Evolutionary conservation across 305 asterid species (phyloP).

Genomic region (Fraxinus baroniana): DNA sequence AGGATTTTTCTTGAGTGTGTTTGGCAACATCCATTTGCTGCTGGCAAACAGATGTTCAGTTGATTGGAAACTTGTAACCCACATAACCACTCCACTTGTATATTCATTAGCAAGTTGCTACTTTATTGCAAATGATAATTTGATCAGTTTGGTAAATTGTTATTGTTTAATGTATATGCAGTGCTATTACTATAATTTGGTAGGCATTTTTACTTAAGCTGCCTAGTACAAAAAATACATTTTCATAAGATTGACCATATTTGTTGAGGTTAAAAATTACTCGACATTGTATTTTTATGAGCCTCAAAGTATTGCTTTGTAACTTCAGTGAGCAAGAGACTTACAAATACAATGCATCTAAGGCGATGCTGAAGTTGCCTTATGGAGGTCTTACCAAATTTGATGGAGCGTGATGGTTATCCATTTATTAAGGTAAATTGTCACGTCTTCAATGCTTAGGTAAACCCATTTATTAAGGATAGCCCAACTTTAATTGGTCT

Average conservation of each 20-base stretch:
- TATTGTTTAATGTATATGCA: background rate
- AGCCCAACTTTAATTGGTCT: slow-evolving; percentile 21
- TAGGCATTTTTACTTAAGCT: background rate
- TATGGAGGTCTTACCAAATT: background rate
- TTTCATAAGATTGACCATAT: background rate
- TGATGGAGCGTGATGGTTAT: background rate
- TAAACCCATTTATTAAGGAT: too few relatives aligned
- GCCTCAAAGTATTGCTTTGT: background rate
- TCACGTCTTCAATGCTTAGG: background rate
- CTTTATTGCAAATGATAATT: background rate
- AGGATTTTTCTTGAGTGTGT: background rate
- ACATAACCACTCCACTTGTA: background rate
- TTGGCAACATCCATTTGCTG: background rate
- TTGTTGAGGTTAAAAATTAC: background rate
- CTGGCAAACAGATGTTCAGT: background rate
- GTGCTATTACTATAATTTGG: background rate
- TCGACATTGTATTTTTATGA: background rate
- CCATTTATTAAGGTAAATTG: background rate
- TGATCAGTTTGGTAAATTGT: background rate
- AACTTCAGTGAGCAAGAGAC: background rate
- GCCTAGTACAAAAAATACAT: background rate
- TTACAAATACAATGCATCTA: too few relatives aligned
- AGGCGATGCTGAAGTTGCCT: background rate
- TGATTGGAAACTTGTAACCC: background rate
- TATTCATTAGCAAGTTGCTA: background rate